Conservation (phyloP, 2,329 filamentous ascomycete species). For the Orbilia ellipsospora region DNA sequence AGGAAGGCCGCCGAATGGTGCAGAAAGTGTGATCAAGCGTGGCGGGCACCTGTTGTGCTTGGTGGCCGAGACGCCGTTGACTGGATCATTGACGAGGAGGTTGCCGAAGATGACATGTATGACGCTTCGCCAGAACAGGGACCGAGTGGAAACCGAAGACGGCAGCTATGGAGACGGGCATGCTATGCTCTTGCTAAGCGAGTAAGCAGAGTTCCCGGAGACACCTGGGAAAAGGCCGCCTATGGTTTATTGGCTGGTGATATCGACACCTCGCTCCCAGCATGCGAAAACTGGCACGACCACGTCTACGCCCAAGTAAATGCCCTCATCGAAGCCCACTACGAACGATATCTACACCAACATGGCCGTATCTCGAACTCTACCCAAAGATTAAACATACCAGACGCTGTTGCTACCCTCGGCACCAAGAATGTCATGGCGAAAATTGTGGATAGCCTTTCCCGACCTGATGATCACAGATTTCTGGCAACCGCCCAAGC, state of each 20-base stretch:
- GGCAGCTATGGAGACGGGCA: constrained; percentile 77
- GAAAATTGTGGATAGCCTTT: constrained; percentile 67
- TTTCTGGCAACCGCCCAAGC: constrained; percentile 69
- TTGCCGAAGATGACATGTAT: constrained; percentile 64
- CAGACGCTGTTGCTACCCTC: constrained; percentile 70
- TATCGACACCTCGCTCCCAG: constrained; percentile 73
- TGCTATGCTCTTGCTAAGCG: constrained; percentile 76
- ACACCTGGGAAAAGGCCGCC: constrained; percentile 86
- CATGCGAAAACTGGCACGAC: constrained; percentile 85
- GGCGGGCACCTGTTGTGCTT: constrained; percentile 81
- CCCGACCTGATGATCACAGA: constrained; percentile 42
- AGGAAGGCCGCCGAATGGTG: constrained; percentile 85
- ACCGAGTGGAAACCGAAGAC: constrained; percentile 62
- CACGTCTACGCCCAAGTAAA: constrained; percentile 89
- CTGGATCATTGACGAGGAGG: constrained; percentile 64
- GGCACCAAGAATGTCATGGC: constrained; percentile 62
- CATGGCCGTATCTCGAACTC: constrained; percentile 68
- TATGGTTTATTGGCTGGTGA: constrained; percentile 92
- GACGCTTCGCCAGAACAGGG: constrained; percentile 60
- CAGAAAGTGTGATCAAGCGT: constrained; percentile 83
- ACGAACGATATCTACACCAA: constrained; percentile 76
- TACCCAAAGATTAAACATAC: constrained; percentile 71
- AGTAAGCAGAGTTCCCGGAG: constrained; percentile 70
- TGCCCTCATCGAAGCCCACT: constrained; percentile 80
- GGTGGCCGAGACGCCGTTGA: constrained; percentile 75